Evolutionary conservation across 345 rosid species (phyloP).

Genomic region (Rhizophora mangle): DNA sequence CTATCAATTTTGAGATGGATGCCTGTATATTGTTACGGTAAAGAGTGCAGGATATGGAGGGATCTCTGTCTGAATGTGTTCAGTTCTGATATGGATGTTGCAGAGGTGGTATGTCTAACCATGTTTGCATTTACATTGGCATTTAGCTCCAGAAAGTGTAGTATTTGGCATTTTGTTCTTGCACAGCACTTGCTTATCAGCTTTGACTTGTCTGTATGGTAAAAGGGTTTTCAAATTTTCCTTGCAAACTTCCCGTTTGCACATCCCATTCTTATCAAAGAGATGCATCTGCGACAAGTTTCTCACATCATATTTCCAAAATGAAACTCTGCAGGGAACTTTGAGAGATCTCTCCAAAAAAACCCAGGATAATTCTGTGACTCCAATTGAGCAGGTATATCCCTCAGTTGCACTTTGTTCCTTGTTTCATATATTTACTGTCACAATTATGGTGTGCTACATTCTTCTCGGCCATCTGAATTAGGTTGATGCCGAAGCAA

Average conservation of each 20-base stretch:
- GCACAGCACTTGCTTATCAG: neutral
- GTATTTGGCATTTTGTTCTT: neutral
- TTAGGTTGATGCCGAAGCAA: conserved; percentile 52
- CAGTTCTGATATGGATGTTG: too few species aligned
- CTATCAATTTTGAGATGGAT: too few species aligned
- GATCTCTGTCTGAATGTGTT: too few species aligned
- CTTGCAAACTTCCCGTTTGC: neutral
- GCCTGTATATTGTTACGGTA: too few species aligned
- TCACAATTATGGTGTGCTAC: neutral
- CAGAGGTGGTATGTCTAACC: too few species aligned
- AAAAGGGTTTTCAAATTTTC: neutral
- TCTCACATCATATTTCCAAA: neutral
- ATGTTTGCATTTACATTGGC: neutral
- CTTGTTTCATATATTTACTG: neutral
- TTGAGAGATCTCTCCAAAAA: conserved; percentile 64
- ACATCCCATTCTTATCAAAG: neutral
- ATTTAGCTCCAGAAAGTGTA: neutral
- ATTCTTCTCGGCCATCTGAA: conserved; percentile 2
- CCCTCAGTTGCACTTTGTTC: neutral
- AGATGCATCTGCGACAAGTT: neutral
- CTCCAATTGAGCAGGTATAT: conserved; percentile 47
- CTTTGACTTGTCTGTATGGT: neutral
- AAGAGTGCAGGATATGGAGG: too few species aligned
- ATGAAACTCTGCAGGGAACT: conserved; percentile 49
- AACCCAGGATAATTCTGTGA: conserved; percentile 45